Conservation (phyloP, 1,284 basidiomycete species). For the Pseudozyma tsukubaensis region DNA sequence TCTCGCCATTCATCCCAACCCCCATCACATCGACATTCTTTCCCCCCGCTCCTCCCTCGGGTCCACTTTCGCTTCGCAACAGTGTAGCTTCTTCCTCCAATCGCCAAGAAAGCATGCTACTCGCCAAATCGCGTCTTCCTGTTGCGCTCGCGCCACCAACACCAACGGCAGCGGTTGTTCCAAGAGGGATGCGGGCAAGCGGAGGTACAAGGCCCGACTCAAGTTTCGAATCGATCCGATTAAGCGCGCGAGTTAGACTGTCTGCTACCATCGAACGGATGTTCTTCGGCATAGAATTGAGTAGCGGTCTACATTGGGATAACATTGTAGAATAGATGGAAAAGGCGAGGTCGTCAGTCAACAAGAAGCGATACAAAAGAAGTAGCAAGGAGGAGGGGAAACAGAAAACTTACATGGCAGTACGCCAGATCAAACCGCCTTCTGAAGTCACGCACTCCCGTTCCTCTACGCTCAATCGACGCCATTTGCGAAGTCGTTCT, state of each 20-base stretch:
- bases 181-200: slow-evolving; percentile 26
- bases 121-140: slow-evolving; percentile 26
- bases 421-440: slow-evolving; percentile 53
- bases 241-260: slow-evolving; percentile 26
- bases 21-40: slow-evolving; percentile 12
- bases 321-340: neutral
- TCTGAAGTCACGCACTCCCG: slow-evolving; percentile 49
- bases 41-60: neutral
- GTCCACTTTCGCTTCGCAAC: slow-evolving; percentile 6
- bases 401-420: slow-evolving; percentile 26
- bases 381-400: neutral
- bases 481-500: slow-evolving; percentile 43
- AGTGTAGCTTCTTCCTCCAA: slow-evolving; percentile 40
- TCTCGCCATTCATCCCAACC: slow-evolving; percentile 39
- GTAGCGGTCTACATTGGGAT: slow-evolving; percentile 11
- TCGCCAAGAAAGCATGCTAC: slow-evolving; percentile 44
- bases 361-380: no score
- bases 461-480: slow-evolving; percentile 41
- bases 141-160: neutral
- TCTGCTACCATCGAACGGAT: slow-evolving; percentile 41
- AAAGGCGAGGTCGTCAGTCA: neutral
- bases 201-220: slow-evolving; percentile 42
- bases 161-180: slow-evolving; percentile 1
- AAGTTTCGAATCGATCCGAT: slow-evolving; percentile 40
- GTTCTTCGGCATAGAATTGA: slow-evolving; percentile 48